Evolutionary conservation across 176 grass and related monocot genomes (phyloP), one percentile per base, ranked within the genome.

Genomic region (Musa troglodytarum): DNA sequence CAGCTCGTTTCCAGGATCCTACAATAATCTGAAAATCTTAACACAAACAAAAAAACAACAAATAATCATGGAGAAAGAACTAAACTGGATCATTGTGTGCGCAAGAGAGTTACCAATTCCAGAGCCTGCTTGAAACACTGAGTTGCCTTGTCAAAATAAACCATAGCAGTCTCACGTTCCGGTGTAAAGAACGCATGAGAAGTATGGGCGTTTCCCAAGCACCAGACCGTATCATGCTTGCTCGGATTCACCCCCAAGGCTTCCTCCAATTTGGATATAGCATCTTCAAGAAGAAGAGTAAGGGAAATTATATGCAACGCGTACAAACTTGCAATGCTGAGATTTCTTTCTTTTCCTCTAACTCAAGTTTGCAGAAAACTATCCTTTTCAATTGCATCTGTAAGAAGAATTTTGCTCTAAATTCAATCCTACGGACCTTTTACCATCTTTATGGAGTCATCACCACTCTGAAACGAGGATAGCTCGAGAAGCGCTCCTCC

Each of bases 1-100:
- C 23, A 87, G 76, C 17, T 83, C 81, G 72, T 87, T 87, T 83
- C 57, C 61, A 83, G 85, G 81, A 74, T 87, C 85, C 85, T 87
- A 79, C 54, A 78, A 87, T 29, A 79, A 81, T 26, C 65, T 22
- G 16, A 75, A 52, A 61, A 74, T 34, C 20, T 69, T 54, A 79
- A 43, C 28, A 63, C 57, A 16, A 68, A 57, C 20, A 52, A 22
- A 21, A 25, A 49, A 29, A 12, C 58, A 52, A 19, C 49, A 10
- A 10, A 75, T 29, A 65, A 2, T 9, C 19, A n/a, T 14, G 13
- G 54, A 17, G 15, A 52, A 50, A 76, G 26, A 25, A 77, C 1
- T 23, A 49, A 50, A 63, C 8, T 8, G 7, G 15, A 50, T 49
- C 10, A 50, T 69, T 69, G 8, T 69, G 16, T 5, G 23, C 1